These are phyloP conservation scores for Flammula alnicola DNA, from an alignment of 1,284 basidiomycete species.

Conservation along the genomic window DNA sequence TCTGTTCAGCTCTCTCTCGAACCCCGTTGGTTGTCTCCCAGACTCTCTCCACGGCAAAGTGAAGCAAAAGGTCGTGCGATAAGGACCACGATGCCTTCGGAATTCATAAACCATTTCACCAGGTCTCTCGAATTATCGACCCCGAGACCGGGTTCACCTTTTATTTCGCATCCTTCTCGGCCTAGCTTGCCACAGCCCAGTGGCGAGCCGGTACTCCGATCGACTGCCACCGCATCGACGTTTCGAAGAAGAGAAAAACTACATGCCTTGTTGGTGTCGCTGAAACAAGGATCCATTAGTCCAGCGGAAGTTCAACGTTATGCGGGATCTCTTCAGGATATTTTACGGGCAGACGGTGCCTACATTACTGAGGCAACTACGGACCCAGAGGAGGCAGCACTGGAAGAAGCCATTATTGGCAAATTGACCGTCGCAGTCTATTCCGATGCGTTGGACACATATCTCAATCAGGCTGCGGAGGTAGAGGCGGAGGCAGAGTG, in stretches of 20 bases:
- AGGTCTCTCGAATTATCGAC: slow-evolving; percentile 14
- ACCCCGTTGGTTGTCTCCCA: no score
- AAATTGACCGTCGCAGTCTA: slow-evolving; percentile 63
- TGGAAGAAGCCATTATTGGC: slow-evolving; percentile 42
- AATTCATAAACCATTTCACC: slow-evolving; percentile 29
- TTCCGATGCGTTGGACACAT: slow-evolving; percentile 57
- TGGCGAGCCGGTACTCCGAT: neutral
- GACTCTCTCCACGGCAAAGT: neutral
- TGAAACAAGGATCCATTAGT: slow-evolving; percentile 17
- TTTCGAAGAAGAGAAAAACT: slow-evolving; percentile 18
- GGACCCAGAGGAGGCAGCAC: slow-evolving; percentile 36
- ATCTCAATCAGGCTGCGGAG: slow-evolving; percentile 62
- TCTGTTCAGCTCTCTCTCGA: neutral
- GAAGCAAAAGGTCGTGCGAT: neutral
- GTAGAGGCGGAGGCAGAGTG: slow-evolving; percentile 75
- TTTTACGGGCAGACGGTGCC: neutral
- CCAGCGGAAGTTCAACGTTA: slow-evolving; percentile 14
- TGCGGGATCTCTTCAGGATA: slow-evolving; percentile 6
- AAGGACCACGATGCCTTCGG: slow-evolving; percentile 31
- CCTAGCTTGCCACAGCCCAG: neutral
- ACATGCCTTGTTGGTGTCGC: slow-evolving; percentile 23
- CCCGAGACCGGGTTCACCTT: slow-evolving; percentile 19
- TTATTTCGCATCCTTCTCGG: neutral
- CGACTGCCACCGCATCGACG: neutral
- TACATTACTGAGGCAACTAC: slow-evolving; percentile 2